Evolutionary conservation across 139 green algal genomes (phyloP).

Genomic region (Coelastrella sp.): DNA sequence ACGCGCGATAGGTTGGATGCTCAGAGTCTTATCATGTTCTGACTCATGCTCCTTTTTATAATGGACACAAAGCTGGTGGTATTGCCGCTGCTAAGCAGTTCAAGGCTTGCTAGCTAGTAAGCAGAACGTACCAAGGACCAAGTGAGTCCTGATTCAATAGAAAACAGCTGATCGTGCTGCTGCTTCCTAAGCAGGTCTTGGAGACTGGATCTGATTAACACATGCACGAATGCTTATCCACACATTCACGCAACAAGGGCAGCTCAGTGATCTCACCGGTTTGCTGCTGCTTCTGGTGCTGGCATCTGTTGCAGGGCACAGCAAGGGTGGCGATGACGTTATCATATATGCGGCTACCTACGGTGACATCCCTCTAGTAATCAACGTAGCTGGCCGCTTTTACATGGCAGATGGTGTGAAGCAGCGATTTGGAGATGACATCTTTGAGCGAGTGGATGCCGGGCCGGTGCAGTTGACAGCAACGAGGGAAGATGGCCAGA

Average conservation of each 20-base stretch:
- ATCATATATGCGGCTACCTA: conserved; percentile 72
- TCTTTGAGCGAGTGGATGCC: conserved; percentile 54
- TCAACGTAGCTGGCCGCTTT: conserved; percentile 75
- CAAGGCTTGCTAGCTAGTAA: too few species aligned
- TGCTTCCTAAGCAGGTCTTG: not conserved
- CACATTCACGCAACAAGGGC: not conserved
- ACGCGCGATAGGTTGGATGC: not conserved
- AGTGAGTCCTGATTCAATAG: too few species aligned
- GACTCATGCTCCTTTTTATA: not conserved
- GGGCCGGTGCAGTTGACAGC: conserved; percentile 49
- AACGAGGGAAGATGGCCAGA: conserved; percentile 28
- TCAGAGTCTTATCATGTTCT: not conserved
- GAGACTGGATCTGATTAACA: not conserved
- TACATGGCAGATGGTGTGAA: conserved; percentile 59
- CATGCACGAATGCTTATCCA: not conserved
- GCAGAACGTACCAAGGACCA: too few species aligned
- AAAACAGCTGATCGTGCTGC: too few species aligned
- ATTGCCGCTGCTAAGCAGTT: too few species aligned
- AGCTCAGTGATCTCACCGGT: not conserved
- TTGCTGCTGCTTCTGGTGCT: not conserved
- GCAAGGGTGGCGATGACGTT: conserved; percentile 72
- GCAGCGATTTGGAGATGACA: conserved; percentile 68
- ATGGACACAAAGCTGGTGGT: not conserved
- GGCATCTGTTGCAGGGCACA: conserved; percentile 63
- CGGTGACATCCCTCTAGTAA: conserved; percentile 72